Conservation (phyloP, 2,329 filamentous ascomycete genomes). For the Verticillium zaregamsianum region DNA sequence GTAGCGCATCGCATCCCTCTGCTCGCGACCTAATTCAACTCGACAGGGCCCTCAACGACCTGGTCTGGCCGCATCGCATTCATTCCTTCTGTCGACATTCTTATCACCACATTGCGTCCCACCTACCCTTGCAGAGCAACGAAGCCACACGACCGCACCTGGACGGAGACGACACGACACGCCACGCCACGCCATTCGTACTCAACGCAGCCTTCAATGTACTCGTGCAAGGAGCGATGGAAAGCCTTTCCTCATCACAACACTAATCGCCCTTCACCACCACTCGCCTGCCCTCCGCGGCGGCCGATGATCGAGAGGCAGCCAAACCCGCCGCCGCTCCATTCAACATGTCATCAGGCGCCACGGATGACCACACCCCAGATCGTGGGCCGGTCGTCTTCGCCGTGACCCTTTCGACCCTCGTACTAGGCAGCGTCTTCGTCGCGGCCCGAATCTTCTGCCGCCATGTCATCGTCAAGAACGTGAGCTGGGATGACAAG, state of each 20-base stretch:
- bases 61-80: not conserved
- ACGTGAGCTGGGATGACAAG: conserved; percentile 72
- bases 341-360: conserved; percentile 12
- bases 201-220: not conserved
- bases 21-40: not conserved
- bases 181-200: not conserved
- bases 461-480: conserved; percentile 67
- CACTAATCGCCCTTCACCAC: not conserved
- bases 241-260: not conserved
- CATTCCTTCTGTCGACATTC: not conserved
- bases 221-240: conserved; percentile 1
- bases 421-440: conserved; percentile 68
- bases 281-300: not conserved
- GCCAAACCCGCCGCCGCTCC: not conserved
- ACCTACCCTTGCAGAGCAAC: not conserved
- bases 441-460: conserved; percentile 71
- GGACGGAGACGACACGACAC: not conserved
- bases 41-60: not conserved
- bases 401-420: conserved; percentile 64
- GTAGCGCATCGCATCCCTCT: not conserved
- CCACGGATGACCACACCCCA: conserved; percentile 22
- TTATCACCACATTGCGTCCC: not conserved
- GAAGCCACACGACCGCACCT: not conserved
- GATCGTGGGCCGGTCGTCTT: conserved; percentile 60
- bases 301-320: not conserved